Percentiles rank a stretch among this genome's conserved stretches.
Evolutionary conservation across 1,139 yeast genomes (phyloP).

Genomic region (Suhomyces maxii): DNA sequence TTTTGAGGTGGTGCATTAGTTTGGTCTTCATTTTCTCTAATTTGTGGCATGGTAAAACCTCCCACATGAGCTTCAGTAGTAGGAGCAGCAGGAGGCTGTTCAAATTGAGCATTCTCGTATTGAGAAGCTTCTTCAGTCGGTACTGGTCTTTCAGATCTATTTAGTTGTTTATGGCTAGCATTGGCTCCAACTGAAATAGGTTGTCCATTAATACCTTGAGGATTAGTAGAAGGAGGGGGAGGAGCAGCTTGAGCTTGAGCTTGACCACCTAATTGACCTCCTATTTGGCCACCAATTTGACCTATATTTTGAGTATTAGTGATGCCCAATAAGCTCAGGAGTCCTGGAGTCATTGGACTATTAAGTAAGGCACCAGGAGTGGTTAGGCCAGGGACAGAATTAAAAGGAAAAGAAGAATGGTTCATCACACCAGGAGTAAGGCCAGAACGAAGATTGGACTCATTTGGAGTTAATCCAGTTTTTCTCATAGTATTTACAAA

Average conservation of each 20-base stretch:
- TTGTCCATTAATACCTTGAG: not conserved
- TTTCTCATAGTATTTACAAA: constrained; percentile 40
- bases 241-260: too few species aligned
- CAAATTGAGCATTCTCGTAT: not conserved
- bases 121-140: not conserved
- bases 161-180: not conserved
- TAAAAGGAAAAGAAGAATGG: constrained; percentile 14
- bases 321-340: constrained; percentile 25
- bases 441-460: constrained; percentile 64
- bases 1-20: constrained; percentile 3
- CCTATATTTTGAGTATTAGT: constrained; percentile 11
- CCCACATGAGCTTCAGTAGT: not conserved
- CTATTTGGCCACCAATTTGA: not conserved
- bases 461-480: constrained; percentile 71
- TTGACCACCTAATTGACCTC: too few species aligned
- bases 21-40: constrained; percentile 3
- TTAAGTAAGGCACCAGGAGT: constrained; percentile 46
- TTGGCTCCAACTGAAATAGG: not conserved
- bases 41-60: constrained; percentile 5
- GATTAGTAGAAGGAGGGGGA: too few species aligned
- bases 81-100: not conserved
- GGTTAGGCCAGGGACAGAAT: constrained; percentile 39
- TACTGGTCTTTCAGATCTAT: not conserved
- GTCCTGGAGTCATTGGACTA: constrained; percentile 47
- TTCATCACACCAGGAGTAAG: constrained; percentile 40